These are phyloP conservation scores for Tylopilus sp. DNA, from an alignment of 1,284 basidiomycete genomes.

Conservation along the genomic window DNA sequence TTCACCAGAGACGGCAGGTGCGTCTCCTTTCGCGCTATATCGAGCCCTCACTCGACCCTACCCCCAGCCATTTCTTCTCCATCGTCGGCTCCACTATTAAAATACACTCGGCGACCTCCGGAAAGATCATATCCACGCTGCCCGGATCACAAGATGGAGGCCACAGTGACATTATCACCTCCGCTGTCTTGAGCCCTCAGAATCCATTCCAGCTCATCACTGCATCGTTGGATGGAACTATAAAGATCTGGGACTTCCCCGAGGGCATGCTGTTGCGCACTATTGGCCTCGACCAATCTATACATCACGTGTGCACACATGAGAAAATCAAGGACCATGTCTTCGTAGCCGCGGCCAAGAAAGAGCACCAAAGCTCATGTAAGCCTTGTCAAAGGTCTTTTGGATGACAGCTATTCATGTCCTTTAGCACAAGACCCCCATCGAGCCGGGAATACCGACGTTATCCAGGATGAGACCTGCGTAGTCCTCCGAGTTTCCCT, in stretches of 20 bases:
- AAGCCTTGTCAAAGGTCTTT: conserved; percentile 7
- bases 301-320: conserved; percentile 71
- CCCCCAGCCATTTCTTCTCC: conserved; percentile 80
- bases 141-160: conserved; percentile 44
- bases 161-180: conserved; percentile 64
- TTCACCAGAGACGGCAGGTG: conserved; percentile 87
- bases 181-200: conserved; percentile 75
- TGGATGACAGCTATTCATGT: conserved; percentile 3
- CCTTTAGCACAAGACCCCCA: conserved; percentile 11
- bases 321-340: conserved; percentile 62
- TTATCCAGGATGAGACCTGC: conserved; percentile 45
- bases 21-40: conserved; percentile 30
- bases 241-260: conserved; percentile 93
- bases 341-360: conserved; percentile 62
- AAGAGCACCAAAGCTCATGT: conserved; percentile 47
- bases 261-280: conserved; percentile 80
- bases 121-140: conserved; percentile 80
- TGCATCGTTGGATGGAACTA: conserved; percentile 75
- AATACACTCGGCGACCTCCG: conserved; percentile 74
- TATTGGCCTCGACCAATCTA: conserved; percentile 65
- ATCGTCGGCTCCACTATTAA: conserved; percentile 74
- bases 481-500: conserved; percentile 60
- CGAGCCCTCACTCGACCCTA: conserved; percentile 14
- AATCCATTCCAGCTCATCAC: conserved; percentile 91
- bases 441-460: background rate